Evolutionary conservation across 208 protist genomes (phyloP).

Genomic region (Acanthamoeba triangularis): DNA sequence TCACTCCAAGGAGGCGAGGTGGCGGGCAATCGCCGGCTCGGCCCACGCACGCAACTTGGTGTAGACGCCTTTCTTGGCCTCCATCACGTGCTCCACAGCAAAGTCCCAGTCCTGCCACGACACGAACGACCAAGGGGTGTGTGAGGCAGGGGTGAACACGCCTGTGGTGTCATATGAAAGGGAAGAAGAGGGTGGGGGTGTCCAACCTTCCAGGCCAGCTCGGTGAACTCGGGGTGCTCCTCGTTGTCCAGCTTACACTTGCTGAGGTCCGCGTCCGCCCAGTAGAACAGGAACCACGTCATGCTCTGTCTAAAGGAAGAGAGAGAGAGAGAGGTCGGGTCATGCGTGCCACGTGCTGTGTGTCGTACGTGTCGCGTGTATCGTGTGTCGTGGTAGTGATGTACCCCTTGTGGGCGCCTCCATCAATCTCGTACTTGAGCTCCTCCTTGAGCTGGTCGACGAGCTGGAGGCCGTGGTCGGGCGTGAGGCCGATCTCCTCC

Average conservation of each 20-base stretch:
- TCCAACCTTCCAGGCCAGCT: neutral
- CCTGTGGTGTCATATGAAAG: no score
- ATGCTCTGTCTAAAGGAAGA: neutral
- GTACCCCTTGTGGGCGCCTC: neutral
- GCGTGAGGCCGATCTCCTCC: constrained; percentile 25
- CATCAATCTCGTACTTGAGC: neutral
- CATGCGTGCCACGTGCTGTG: no score
- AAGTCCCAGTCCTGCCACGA: constrained; percentile 11
- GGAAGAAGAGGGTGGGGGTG: no score
- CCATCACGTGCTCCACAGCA: constrained; percentile 1
- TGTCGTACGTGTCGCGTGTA: no score
- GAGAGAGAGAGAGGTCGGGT: neutral
- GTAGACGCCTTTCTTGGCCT: constrained; percentile 24
- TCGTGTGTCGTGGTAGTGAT: neutral
- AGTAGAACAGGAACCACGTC: constrained; percentile 42
- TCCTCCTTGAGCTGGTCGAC: neutral
- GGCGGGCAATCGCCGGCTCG: neutral
- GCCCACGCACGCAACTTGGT: neutral
- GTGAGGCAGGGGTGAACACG: neutral
- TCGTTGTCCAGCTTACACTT: constrained; percentile 37
- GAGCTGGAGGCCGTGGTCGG: neutral
- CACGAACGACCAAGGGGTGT: neutral
- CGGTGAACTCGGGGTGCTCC: constrained; percentile 25
- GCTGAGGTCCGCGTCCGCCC: neutral
- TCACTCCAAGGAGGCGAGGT: neutral